Evolutionary conservation across 495 filamentous ascomycete species (phyloP), one percentile per base, ranked within the genome.

Genomic region (Penicillium parvum): DNA sequence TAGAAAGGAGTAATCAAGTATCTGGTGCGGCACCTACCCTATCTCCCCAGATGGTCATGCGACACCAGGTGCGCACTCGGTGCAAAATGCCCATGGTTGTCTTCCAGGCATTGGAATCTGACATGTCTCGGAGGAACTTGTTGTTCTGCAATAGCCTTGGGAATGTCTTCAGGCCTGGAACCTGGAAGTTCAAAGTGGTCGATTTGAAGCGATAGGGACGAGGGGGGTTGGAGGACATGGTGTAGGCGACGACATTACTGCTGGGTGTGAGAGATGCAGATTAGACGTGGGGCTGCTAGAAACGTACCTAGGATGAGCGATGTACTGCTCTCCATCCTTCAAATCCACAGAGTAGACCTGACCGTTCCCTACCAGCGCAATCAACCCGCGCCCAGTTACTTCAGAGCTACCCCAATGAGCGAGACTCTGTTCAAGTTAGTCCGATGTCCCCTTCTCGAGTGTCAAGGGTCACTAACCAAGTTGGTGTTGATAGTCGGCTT

Each of bases 11-110:
- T 4, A 1, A 7, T 11, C 19, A 7, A 14, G 12, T 15, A 25
- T 20, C 7, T 12, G 14, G 14, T 11, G 18, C 4, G 17, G 4
- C 35, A 32, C 19, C 33, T 69, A 86, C 82, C 49, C 91, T 69
- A 61, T 98, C 92, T 20, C 92, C 92, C 88, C 87, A 95, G n/a
- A 98, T 85, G 3, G 83, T 83, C 55, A 84, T 72, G 40, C 90
- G 75, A 21, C 78, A 72, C 64, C 85, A 84, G 1, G 87, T 91
- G 23, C 87, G 75, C 12, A 94, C 41, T 23, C 57, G 73, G 59
- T 82, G 89, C 22, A 85, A 50, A 15, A 81, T 46, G 8, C 66
- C 68, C 38, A 78, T 74, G 0, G 90, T 52, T 1, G 65, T 64
- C 51, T 82, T 85, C 79, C 88, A 96, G 2, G 79, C 78, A 8